Conservation (phyloP, 2,329 filamentous ascomycete genomes). For the Chaetomium globosum region DNA sequence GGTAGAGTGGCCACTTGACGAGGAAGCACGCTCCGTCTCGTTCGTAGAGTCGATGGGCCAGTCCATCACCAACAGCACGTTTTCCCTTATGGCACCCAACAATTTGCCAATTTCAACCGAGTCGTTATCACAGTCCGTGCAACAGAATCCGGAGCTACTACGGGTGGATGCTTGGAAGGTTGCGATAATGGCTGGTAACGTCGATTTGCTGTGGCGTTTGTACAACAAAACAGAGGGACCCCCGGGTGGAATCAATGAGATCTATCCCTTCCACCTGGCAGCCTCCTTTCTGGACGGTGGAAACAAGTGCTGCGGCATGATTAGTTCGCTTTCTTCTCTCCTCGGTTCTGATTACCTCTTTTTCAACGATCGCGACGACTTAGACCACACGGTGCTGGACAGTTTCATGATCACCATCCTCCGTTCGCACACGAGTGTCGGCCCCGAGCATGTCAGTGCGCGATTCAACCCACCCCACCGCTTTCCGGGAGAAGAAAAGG, state of each 20-base stretch:
- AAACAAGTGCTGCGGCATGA: not conserved
- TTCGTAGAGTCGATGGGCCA: conserved; percentile 3
- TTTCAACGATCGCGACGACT: not conserved
- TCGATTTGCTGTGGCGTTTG: not conserved
- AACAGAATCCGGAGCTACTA: not conserved
- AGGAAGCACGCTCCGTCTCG: not conserved
- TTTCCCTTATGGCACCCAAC: conserved; percentile 3
- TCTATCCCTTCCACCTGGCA: conserved; percentile 4
- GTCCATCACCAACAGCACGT: conserved; percentile 11
- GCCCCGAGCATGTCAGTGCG: not conserved
- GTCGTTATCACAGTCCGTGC: not conserved
- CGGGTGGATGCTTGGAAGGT: conserved; percentile 4
- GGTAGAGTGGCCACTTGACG: not conserved
- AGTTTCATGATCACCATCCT: conserved; percentile 4
- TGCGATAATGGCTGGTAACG: conserved; percentile 8
- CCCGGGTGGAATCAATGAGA: not conserved
- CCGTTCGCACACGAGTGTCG: conserved; percentile 9
- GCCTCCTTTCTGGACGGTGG: conserved; percentile 1
- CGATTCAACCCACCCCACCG: conserved; percentile 9
- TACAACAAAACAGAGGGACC: not conserved
- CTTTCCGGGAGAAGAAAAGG: conserved; percentile 21
- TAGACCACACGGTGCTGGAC: conserved; percentile 5
- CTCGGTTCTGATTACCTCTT: not conserved
- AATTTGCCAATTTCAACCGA: conserved; percentile 1
- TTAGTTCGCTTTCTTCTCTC: not conserved